Percentiles rank a stretch among this genome's conserved stretches.
These are phyloP conservation scores for Irpex lacteus DNA, from an alignment of 1,284 basidiomycete species.

Conservation along the genomic window DNA sequence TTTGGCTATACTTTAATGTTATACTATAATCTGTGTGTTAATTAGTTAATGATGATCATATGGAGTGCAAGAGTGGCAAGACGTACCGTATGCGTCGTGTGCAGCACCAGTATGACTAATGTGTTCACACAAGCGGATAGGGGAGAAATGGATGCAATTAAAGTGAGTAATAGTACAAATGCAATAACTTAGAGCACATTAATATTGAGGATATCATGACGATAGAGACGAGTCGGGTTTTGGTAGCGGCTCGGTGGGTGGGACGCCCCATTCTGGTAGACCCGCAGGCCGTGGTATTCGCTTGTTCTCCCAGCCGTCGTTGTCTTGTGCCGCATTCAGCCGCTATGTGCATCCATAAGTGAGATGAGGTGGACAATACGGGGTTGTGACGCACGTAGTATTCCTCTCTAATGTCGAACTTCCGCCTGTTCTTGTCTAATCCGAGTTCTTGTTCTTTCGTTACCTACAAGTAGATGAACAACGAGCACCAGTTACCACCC, in stretches of 20 bases:
- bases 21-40: too few relatives aligned
- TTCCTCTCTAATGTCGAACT: slow-evolving; percentile 92
- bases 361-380: slow-evolving; percentile 2
- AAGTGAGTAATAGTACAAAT: too few relatives aligned
- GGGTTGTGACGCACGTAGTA: slow-evolving; percentile 76
- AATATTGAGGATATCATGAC: background rate
- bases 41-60: too few relatives aligned
- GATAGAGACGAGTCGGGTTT: slow-evolving; percentile 7
- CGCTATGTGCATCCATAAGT: slow-evolving; percentile 42
- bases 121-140: too few relatives aligned
- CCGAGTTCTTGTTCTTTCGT: slow-evolving; percentile 83
- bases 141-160: too few relatives aligned
- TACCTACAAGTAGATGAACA: slow-evolving; percentile 41
- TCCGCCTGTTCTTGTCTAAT: slow-evolving; percentile 77
- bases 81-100: too few relatives aligned
- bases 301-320: slow-evolving; percentile 83
- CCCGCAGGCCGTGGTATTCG: slow-evolving; percentile 82
- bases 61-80: too few relatives aligned
- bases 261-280: slow-evolving; percentile 86
- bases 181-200: too few relatives aligned
- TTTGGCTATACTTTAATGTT: too few relatives aligned
- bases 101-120: too few relatives aligned
- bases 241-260: slow-evolving; percentile 50
- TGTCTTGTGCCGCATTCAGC: slow-evolving; percentile 55
- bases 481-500: background rate